Percentiles rank a stretch among this genome's conserved stretches.
Conservation (phyloP, 768 basidiomycete species). For the Chalciporus piperatus region DNA sequence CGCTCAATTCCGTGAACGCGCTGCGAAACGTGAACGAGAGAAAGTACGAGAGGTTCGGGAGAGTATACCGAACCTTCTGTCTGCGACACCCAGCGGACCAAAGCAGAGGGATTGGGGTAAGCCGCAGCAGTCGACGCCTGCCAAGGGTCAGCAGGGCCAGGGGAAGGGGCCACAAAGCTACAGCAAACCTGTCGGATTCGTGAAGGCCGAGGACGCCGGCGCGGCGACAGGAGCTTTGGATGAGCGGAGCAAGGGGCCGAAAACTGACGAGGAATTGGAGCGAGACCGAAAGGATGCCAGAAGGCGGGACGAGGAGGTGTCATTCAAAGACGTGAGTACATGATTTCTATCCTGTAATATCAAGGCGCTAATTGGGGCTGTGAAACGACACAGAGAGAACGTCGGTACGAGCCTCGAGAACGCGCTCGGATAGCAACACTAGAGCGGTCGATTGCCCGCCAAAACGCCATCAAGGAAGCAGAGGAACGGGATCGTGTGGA, state of each 20-base stretch:
- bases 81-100: slow-evolving; percentile 61
- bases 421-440: slow-evolving; percentile 73
- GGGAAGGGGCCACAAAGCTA: slow-evolving; percentile 75
- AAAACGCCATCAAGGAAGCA: slow-evolving; percentile 66
- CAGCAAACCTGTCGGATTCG: slow-evolving; percentile 78
- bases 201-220: slow-evolving; percentile 60
- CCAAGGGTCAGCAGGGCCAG: slow-evolving; percentile 47
- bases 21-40: slow-evolving; percentile 87
- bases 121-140: slow-evolving; percentile 34
- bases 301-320: slow-evolving; percentile 75
- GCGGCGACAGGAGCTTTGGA: slow-evolving; percentile 32
- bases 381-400: slow-evolving; percentile 64
- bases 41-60: slow-evolving; percentile 77
- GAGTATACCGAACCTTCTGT: slow-evolving; percentile 45
- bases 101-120: slow-evolving; percentile 81
- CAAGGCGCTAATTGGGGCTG: background rate
- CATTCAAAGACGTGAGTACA: slow-evolving; percentile 78
- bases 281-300: slow-evolving; percentile 73
- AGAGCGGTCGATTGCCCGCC: slow-evolving; percentile 72
- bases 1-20: slow-evolving; percentile 91
- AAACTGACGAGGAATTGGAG: slow-evolving; percentile 90
- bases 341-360: background rate
- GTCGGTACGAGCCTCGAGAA: slow-evolving; percentile 91
- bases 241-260: slow-evolving; percentile 41
- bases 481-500: slow-evolving; percentile 80